A percentile compares a stretch with the other conserved stretches of the same genome.
Evolutionary conservation across 768 basidiomycete species (phyloP).

Genomic region (Xanthoconium purpureum): DNA sequence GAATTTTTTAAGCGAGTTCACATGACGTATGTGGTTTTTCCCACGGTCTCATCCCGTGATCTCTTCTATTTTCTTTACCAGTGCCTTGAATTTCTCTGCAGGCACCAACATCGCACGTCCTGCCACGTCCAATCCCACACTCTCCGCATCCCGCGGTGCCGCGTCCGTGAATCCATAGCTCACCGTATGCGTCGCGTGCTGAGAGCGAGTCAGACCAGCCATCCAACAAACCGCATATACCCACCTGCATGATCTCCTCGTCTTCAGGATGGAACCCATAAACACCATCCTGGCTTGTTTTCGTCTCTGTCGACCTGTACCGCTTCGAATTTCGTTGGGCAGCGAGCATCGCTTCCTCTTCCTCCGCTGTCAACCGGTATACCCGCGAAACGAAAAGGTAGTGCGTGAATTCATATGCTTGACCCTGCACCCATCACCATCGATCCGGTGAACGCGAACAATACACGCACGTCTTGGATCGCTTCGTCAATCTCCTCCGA

Average conservation of each 20-base stretch:
- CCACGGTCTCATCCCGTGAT: background rate
- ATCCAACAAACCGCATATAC: background rate
- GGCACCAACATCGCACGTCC: conserved; percentile 66
- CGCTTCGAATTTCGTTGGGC: conserved; percentile 40
- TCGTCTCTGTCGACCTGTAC: conserved; percentile 27
- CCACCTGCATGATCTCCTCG: conserved; percentile 63
- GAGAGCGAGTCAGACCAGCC: background rate
- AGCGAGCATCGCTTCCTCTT: conserved; percentile 53
- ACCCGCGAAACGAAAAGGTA: conserved; percentile 74
- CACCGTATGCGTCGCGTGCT: conserved; percentile 22
- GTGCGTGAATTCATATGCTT: conserved; percentile 71
- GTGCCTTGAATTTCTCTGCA: conserved; percentile 36
- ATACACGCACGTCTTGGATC: conserved; percentile 52
- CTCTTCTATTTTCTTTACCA: conserved; percentile 40
- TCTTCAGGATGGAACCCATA: conserved; percentile 89
- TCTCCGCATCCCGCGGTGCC: conserved; percentile 51
- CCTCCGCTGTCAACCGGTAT: conserved; percentile 69
- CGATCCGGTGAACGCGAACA: background rate
- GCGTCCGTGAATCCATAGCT: conserved; percentile 48
- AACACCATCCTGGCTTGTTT: conserved; percentile 43
- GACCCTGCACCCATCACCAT: conserved; percentile 35
- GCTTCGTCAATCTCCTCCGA: conserved; percentile 78
- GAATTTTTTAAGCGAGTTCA: no score
- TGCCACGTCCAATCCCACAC: conserved; percentile 69
- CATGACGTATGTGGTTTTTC: no score